Evolutionary conservation across 257 asterid genomes (phyloP).

Genomic region (Primulina huaijiensis): DNA sequence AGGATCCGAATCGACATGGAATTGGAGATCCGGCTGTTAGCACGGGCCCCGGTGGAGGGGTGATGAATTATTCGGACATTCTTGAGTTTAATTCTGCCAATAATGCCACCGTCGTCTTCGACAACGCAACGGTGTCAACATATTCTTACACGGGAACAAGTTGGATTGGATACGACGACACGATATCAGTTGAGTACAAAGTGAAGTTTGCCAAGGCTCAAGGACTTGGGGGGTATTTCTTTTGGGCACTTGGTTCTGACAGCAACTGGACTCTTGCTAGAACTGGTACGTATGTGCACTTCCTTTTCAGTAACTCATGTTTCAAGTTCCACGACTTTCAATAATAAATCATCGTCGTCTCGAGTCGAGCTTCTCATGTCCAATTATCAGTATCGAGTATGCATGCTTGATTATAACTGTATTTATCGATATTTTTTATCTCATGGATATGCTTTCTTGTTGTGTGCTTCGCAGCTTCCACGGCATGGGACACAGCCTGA

Average conservation of each 20-base stretch:
- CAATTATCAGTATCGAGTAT: no score
- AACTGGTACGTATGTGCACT: constrained; percentile 38
- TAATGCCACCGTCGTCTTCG: constrained; percentile 45
- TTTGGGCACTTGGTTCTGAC: constrained; percentile 65
- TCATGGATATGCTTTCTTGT: constrained; percentile 5
- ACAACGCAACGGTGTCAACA: constrained; percentile 47
- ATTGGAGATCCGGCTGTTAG: constrained; percentile 57
- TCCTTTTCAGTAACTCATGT: not conserved
- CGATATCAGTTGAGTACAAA: constrained; percentile 33
- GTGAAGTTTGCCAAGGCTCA: constrained; percentile 47
- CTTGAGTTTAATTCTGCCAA: constrained; percentile 37
- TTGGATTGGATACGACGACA: constrained; percentile 70
- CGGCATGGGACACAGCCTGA: constrained; percentile 43
- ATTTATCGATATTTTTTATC: not conserved
- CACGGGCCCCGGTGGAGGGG: constrained; percentile 58
- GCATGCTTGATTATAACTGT: not conserved
- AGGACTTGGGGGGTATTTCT: constrained; percentile 69
- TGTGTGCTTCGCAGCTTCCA: constrained; percentile 44
- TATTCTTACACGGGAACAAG: constrained; percentile 48
- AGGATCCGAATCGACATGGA: constrained; percentile 51
- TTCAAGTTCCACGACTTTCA: no score
- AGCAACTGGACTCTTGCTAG: constrained; percentile 55
- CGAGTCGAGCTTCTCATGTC: no score
- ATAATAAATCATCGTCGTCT: no score
- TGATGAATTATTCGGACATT: constrained; percentile 36